phyloP scores from a whole-genome alignment of 2,329 filamentous ascomycete genomes.

The Davidsoniella neocaledoniae region DNA sequence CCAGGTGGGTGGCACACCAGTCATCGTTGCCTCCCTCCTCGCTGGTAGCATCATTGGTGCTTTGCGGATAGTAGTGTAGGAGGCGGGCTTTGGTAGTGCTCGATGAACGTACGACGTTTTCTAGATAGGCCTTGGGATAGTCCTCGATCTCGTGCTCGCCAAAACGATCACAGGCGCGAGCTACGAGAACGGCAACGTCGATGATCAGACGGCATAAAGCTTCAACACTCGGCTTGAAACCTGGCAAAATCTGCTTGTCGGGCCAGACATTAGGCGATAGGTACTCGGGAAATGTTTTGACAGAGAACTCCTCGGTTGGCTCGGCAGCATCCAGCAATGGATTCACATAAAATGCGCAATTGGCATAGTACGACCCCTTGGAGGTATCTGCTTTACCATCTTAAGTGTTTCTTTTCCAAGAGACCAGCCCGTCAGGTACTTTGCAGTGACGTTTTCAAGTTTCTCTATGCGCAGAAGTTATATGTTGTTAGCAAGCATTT shows the following conservation, averaged over 20 bases:
- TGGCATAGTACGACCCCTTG: constrained; percentile 74
- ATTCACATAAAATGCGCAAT: constrained; percentile 63
- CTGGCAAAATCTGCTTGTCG: constrained; percentile 46
- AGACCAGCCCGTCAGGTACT: constrained; percentile 60
- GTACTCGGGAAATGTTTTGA: constrained; percentile 65
- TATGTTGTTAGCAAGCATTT: constrained; percentile 2
- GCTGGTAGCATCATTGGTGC: constrained; percentile 20
- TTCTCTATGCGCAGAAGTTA: constrained; percentile 23
- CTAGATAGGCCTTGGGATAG: constrained; percentile 65
- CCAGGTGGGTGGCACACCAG: constrained; percentile 85
- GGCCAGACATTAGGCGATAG: constrained; percentile 87
- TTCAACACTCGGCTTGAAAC: constrained; percentile 58
- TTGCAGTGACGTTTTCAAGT: constrained; percentile 42
- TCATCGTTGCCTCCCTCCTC: constrained; percentile 49
- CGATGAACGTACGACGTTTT: constrained; percentile 71
- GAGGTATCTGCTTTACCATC: constrained; percentile 60
- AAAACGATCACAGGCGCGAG: constrained; percentile 75
- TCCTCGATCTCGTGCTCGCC: constrained; percentile 60
- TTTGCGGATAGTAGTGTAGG: constrained; percentile 77
- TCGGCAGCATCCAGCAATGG: constrained; percentile 41
- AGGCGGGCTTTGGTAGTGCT: constrained; percentile 81
- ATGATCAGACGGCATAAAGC: constrained; percentile 71
- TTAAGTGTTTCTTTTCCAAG: constrained; percentile 68
- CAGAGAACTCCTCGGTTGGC: constrained; percentile 40
- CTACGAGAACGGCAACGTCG: constrained; percentile 75